Percentiles rank a stretch among this genome's conserved stretches.
Evolutionary conservation across 352 stramenopile species (phyloP).

Genomic region (Globisporangium viniferum): DNA sequence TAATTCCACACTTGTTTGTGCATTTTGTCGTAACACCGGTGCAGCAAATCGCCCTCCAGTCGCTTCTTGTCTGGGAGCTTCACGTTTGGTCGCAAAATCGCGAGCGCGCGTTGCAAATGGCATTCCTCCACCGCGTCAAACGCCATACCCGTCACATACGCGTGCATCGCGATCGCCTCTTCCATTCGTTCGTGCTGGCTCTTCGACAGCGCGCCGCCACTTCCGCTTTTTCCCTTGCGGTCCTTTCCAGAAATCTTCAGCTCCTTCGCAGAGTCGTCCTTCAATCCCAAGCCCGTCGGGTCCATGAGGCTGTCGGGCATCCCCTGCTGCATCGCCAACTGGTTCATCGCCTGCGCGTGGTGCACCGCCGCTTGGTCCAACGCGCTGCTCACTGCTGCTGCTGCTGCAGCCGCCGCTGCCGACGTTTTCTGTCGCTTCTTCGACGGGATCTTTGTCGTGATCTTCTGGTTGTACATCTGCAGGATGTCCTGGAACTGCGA

Average conservation of each 20-base stretch:
- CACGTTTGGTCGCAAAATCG: conserved; percentile 51
- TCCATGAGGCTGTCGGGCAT: conserved; percentile 72
- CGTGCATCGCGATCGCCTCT: conserved; percentile 78
- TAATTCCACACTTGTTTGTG: conserved; percentile 83
- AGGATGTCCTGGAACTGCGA: conserved; percentile 77
- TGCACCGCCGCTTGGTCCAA: conserved; percentile 54
- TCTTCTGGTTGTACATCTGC: conserved; percentile 82
- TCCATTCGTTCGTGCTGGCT: conserved; percentile 69
- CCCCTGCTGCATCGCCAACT: conserved; percentile 72
- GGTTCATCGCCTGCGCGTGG: conserved; percentile 65
- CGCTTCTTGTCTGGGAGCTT: conserved; percentile 74
- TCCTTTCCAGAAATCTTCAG: conserved; percentile 25
- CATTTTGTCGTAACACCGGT: conserved; percentile 82
- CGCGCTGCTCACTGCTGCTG: conserved; percentile 22
- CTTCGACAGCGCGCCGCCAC: conserved; percentile 45
- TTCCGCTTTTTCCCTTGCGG: conserved; percentile 37
- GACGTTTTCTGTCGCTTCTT: conserved; percentile 63
- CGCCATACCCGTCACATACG: conserved; percentile 73
- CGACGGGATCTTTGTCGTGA: conserved; percentile 56
- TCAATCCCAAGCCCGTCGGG: conserved; percentile 41
- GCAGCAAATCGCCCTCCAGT: conserved; percentile 56
- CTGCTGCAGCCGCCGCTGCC: conserved; percentile 8
- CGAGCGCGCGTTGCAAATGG: conserved; percentile 60
- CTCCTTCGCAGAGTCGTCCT: conserved; percentile 48
- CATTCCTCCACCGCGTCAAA: conserved; percentile 75